Evolutionary conservation across 148 eudicot genomes (phyloP).

Genomic region (Oxyria digyna): DNA sequence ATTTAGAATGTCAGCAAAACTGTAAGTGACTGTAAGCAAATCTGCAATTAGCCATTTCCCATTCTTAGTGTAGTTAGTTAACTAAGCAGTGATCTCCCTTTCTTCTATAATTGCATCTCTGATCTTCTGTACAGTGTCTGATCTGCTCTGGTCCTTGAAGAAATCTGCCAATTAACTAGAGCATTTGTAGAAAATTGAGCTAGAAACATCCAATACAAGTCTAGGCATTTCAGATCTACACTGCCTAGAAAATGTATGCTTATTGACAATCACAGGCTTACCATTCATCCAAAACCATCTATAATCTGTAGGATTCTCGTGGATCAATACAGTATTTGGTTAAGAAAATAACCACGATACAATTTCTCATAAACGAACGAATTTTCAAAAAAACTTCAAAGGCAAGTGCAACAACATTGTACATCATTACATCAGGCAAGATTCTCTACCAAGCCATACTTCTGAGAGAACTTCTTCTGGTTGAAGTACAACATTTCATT

Average conservation of each 20-base stretch:
- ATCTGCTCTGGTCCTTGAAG: slow-evolving; percentile 99
- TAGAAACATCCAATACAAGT: no score
- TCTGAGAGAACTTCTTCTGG: slow-evolving; percentile 65
- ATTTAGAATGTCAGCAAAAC: background rate
- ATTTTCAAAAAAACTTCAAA: background rate
- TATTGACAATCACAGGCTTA: no score
- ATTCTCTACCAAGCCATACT: slow-evolving; percentile 44
- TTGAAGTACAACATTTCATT: slow-evolving; percentile 88
- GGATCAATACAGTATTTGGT: background rate
- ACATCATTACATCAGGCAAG: slow-evolving; percentile 16
- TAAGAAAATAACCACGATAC: background rate
- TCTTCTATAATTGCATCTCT: slow-evolving; percentile 94
- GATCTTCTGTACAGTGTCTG: slow-evolving; percentile 74
- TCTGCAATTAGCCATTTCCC: slow-evolving; percentile 39
- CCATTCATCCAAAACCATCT: background rate
- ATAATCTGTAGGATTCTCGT: background rate
- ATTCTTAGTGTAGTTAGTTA: slow-evolving; percentile 89
- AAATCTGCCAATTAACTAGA: slow-evolving; percentile 45
- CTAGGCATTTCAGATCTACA: no score
- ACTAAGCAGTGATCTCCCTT: slow-evolving; percentile 85
- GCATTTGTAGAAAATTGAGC: no score
- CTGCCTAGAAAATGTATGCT: no score
- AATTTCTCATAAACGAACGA: background rate
- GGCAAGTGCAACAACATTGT: background rate
- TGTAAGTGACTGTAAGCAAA: background rate